phyloP scores from a whole-genome alignment of 495 filamentous ascomycete species.

The Clavariopsis aquatica region DNA sequence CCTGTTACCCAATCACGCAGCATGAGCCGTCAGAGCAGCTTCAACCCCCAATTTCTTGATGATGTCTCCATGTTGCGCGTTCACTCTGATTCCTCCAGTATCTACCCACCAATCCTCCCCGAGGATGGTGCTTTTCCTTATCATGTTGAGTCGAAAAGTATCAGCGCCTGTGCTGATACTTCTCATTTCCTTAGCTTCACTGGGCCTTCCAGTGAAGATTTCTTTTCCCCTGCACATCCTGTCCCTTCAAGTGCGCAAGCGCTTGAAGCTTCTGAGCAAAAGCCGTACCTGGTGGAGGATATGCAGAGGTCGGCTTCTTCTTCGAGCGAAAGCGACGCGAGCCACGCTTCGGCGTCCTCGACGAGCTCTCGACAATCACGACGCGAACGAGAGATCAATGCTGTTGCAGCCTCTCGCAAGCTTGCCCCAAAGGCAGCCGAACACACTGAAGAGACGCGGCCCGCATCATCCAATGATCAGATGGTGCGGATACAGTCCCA shows the following conservation, averaged over 20 bases:
- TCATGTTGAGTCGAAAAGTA: slow-evolving; percentile 28
- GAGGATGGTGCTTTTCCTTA: slow-evolving; percentile 30
- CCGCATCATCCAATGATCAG: slow-evolving; percentile 43
- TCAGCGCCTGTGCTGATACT: slow-evolving; percentile 30
- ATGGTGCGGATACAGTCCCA: slow-evolving; percentile 60
- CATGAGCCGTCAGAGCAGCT: slow-evolving; percentile 45
- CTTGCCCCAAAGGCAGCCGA: slow-evolving; percentile 36
- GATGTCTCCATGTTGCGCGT: slow-evolving; percentile 39
- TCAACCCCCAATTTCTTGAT: slow-evolving; percentile 31
- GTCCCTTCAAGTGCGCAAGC: slow-evolving; percentile 28
- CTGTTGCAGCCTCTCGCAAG: slow-evolving; percentile 25
- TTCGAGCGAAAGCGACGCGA: slow-evolving; percentile 27
- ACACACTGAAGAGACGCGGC: slow-evolving; percentile 20
- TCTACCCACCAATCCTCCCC: slow-evolving; percentile 17
- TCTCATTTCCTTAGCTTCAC: slow-evolving; percentile 29
- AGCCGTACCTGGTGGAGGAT: slow-evolving; percentile 35
- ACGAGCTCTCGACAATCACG: slow-evolving; percentile 29
- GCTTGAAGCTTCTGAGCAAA: slow-evolving; percentile 24
- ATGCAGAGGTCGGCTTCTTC: slow-evolving; percentile 38
- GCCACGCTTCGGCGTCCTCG: slow-evolving; percentile 33
- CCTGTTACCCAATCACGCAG: slow-evolving; percentile 30
- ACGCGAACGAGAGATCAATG: slow-evolving; percentile 36
- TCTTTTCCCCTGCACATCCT: slow-evolving; percentile 24
- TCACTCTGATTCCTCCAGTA: slow-evolving; percentile 37
- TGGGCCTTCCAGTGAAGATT: slow-evolving; percentile 26